phyloP scores from a whole-genome alignment of 2,329 filamentous ascomycete species.

The Huntiella moniliformis region DNA sequence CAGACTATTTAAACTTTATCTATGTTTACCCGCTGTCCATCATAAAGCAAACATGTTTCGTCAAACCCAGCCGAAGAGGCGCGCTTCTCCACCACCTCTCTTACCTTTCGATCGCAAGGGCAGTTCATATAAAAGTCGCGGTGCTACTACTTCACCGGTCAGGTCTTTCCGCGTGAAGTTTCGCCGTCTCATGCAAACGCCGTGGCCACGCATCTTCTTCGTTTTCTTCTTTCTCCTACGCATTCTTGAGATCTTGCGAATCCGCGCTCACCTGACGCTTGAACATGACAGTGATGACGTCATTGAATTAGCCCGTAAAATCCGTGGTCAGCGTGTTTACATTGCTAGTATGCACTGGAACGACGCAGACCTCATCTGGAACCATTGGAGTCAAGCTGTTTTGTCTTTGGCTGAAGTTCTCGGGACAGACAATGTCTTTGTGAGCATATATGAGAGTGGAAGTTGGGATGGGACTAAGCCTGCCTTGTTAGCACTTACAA shows the following conservation, averaged over 20 bases:
- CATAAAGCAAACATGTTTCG: too few relatives aligned
- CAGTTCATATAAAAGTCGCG: constrained; percentile 6
- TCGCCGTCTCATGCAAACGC: constrained; percentile 22
- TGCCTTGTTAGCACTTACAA: constrained; percentile 37
- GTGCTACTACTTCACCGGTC: not conserved
- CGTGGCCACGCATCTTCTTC: constrained; percentile 19
- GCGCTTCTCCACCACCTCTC: constrained; percentile 9
- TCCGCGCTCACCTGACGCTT: constrained; percentile 18
- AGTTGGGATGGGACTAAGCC: constrained; percentile 51
- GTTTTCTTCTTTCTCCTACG: constrained; percentile 20
- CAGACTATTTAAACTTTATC: too few relatives aligned
- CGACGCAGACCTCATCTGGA: constrained; percentile 37
- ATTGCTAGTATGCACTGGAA: constrained; percentile 56
- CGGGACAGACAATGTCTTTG: constrained; percentile 45
- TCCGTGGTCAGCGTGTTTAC: constrained; percentile 31
- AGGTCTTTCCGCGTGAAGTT: constrained; percentile 16
- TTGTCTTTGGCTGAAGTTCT: constrained; percentile 35
- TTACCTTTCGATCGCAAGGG: constrained; percentile 8
- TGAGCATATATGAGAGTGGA: constrained; percentile 50
- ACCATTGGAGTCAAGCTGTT: constrained; percentile 44
- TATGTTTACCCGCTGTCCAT: too few relatives aligned
- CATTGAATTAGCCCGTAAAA: constrained; percentile 13
- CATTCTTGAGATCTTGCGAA: constrained; percentile 22
- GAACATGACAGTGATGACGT: constrained; percentile 7
- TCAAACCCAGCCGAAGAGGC: constrained; percentile 4